Evolutionary conservation across 2,329 filamentous ascomycete genomes (phyloP), one percentile per base, ranked within the genome.

Genomic region (Rasamsonia emersonii): DNA sequence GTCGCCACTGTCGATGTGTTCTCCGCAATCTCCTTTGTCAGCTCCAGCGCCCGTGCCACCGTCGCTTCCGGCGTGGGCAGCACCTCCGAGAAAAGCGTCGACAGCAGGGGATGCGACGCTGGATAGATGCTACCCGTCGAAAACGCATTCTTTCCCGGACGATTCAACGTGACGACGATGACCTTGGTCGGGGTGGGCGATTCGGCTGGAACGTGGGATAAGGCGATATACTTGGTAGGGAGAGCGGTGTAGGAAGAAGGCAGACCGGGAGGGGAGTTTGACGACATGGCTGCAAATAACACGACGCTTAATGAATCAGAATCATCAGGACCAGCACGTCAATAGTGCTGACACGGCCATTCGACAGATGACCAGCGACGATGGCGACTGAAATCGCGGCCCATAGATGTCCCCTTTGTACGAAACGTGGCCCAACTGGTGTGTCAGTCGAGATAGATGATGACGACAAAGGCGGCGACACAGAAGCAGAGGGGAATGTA

Each of bases 81-180:
- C 9, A 76, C 61, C 52, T 85, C 77, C 24, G 71, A 75, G 55
- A 86, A 88, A 9, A 88, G 59, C 7, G 64, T 71, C 30, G 64
- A 67, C 35, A 76, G 68, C 32, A 77, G 61, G 35, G 36, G 59
- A 43, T 45, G 54, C 23, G 61, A 66, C 18, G 72, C 64, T 3
- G 60, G 59, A 46, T 79, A 81, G 0, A 75, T 76, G 2, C 60
- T 59, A 0, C 81, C 82, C 0, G 80, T 85, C 3, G 80, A 82
- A 25, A 75, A 77, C 83, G 56, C 84, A 83, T 77, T 67, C 37
- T 75, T 74, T 8, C 61, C 54, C 0, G 79, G 80, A 11, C 81
- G 73, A 58, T 80, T 67, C 24, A 84, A 68, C 2, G 72, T 72
- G 19, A 83, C 54, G 40, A 82, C 53, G 30, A 84, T 67, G 31